These are phyloP conservation scores for Luvunga scandens DNA, from an alignment of 345 rosid genomes.

Conservation along the genomic window DNA sequence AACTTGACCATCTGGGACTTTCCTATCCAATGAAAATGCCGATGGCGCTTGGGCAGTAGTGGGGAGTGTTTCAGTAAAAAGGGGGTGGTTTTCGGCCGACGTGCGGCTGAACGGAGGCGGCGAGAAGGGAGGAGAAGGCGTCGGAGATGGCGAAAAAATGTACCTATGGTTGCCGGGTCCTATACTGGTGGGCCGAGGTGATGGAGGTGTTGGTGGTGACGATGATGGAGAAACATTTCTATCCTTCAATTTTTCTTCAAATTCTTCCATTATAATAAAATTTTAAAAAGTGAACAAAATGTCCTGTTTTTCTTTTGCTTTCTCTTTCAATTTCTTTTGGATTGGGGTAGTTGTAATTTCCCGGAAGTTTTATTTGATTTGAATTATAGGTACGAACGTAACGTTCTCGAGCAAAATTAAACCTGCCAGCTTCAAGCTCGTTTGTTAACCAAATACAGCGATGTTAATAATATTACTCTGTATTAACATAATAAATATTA, in stretches of 20 bases:
- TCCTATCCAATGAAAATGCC: slow-evolving; percentile 42
- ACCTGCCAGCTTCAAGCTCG: too few species aligned
- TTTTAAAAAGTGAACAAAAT: neutral
- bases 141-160: slow-evolving; percentile 39
- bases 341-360: neutral
- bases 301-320: too few species aligned
- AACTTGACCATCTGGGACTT: slow-evolving; percentile 4
- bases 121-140: slow-evolving; percentile 54
- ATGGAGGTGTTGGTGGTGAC: slow-evolving; percentile 54
- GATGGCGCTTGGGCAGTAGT: neutral
- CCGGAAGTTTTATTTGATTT: neutral
- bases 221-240: slow-evolving; percentile 28
- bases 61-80: slow-evolving; percentile 21
- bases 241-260: slow-evolving; percentile 12
- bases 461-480: too few species aligned
- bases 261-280: neutral
- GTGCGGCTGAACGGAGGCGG: slow-evolving; percentile 25
- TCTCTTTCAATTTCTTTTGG: too few species aligned
- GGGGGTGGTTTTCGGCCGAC: slow-evolving; percentile 38
- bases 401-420: too few species aligned
- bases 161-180: slow-evolving; percentile 48
- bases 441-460: too few species aligned
- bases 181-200: slow-evolving; percentile 54
- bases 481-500: too few species aligned
- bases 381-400: neutral